Evolutionary conservation across 495 filamentous ascomycete genomes (phyloP).

Genomic region (Filosporella fistucella): DNA sequence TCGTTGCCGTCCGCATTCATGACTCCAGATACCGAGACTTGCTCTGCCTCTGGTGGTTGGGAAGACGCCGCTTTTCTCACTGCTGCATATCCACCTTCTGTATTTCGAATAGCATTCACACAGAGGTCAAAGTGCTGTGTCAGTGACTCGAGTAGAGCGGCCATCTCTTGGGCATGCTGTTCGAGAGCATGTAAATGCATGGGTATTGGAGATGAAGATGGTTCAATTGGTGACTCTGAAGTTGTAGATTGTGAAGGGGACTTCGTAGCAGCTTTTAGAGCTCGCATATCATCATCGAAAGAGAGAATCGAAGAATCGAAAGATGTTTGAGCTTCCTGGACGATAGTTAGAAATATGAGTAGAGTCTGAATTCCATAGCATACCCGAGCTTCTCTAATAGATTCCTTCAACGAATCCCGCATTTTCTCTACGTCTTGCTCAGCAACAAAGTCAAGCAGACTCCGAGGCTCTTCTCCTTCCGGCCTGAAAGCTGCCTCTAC

Average conservation of each 20-base stretch:
- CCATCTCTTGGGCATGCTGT: slow-evolving; percentile 78
- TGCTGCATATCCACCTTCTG: slow-evolving; percentile 81
- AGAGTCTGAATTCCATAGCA: not conserved
- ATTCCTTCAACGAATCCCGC: slow-evolving; percentile 58
- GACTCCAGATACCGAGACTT: slow-evolving; percentile 42
- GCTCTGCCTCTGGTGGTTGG: slow-evolving; percentile 56
- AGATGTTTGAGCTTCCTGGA: slow-evolving; percentile 51
- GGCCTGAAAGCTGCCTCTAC: slow-evolving; percentile 75
- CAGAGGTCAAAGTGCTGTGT: slow-evolving; percentile 94
- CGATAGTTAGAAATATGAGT: slow-evolving; percentile 13
- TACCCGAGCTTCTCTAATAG: slow-evolving; percentile 52
- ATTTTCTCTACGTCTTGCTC: slow-evolving; percentile 70
- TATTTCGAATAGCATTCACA: slow-evolving; percentile 85
- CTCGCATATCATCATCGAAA: slow-evolving; percentile 37
- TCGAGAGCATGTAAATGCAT: slow-evolving; percentile 69
- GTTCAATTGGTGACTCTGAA: no score
- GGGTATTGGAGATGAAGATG: slow-evolving; percentile 48
- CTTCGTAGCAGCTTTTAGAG: slow-evolving; percentile 28
- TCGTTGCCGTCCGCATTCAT: slow-evolving; percentile 54
- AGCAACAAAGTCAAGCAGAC: slow-evolving; percentile 87
- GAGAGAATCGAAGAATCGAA: slow-evolving; percentile 59
- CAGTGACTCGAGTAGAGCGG: slow-evolving; percentile 70
- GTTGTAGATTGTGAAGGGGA: slow-evolving; percentile 32
- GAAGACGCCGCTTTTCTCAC: slow-evolving; percentile 54
- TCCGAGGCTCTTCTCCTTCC: slow-evolving; percentile 59